A percentile compares a stretch with the other conserved stretches of the same genome.
Conservation (phyloP, 139 green algal species). For the Mychonastes homosphaera region DNA sequence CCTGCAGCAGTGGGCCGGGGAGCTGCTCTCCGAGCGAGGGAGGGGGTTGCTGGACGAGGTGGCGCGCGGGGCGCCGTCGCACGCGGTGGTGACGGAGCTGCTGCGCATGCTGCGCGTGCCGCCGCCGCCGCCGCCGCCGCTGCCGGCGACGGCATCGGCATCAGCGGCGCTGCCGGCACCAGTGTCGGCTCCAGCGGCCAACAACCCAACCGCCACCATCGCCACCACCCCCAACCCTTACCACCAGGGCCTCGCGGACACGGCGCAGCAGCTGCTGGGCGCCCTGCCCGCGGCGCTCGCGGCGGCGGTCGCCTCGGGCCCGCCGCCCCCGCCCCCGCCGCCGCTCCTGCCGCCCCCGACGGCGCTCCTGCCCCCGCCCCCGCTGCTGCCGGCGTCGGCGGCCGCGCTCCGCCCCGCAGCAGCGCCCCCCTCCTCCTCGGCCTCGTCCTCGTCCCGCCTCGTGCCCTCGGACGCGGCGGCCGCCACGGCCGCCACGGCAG, state of each 20-base stretch:
- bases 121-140: not conserved
- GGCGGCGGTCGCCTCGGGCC: not conserved
- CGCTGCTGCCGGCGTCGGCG: conserved; percentile 13
- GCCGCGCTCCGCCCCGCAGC: no score
- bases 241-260: no score
- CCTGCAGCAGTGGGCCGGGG: conserved; percentile 33
- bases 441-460: no score
- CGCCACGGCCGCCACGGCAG: not conserved
- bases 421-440: no score
- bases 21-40: conserved; percentile 38
- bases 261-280: no score
- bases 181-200: no score
- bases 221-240: no score
- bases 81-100: conserved; percentile 17
- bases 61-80: no score
- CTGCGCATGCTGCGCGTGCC: conserved; percentile 17
- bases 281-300: not conserved
- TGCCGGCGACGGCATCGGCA: not conserved
- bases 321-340: not conserved
- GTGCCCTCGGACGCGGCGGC: not conserved
- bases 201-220: no score
- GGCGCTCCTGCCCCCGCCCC: conserved; percentile 3
- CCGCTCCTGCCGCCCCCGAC: not conserved
- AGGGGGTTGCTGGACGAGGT: not conserved
- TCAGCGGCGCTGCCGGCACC: not conserved